A percentile compares a stretch with the other conserved stretches of the same genome.
Conservation (phyloP, 2,329 filamentous ascomycete species). For the Beauveria pseudobassiana region DNA sequence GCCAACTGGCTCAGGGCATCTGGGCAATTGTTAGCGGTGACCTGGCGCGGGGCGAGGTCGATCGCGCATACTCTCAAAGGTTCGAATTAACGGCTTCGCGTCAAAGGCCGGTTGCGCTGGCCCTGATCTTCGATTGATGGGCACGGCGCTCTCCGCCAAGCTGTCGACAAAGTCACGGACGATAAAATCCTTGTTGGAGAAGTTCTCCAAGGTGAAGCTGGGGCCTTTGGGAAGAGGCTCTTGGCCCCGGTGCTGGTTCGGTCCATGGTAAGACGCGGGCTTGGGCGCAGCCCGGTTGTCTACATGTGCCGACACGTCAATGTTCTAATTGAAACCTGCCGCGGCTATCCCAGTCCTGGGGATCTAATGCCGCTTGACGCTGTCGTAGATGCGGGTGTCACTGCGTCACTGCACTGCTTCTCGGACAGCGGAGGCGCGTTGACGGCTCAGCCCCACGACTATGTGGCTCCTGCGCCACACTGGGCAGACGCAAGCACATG, state of each 20-base stretch:
- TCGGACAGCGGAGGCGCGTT: slow-evolving; percentile 10
- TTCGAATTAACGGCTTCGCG: slow-evolving; percentile 91
- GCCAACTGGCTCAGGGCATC: slow-evolving; percentile 62
- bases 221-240: slow-evolving; percentile 69
- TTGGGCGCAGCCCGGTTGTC: slow-evolving; percentile 11
- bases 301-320: slow-evolving; percentile 22
- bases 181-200: slow-evolving; percentile 87
- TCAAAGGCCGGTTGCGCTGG: slow-evolving; percentile 66
- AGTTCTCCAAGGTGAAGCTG: slow-evolving; percentile 81
- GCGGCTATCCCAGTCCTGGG: neutral
- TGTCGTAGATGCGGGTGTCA: slow-evolving; percentile 4
- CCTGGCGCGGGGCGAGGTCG: neutral
- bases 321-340: neutral
- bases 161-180: slow-evolving; percentile 96
- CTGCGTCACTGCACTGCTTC: neutral
- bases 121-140: slow-evolving; percentile 71
- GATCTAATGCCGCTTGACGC: slow-evolving; percentile 1
- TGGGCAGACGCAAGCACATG: slow-evolving; percentile 11
- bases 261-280: slow-evolving; percentile 28
- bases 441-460: slow-evolving; percentile 19
- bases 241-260: slow-evolving; percentile 44
- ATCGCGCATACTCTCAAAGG: slow-evolving; percentile 63
- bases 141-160: slow-evolving; percentile 76
- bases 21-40: slow-evolving; percentile 23
- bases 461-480: slow-evolving; percentile 9